These are phyloP conservation scores for Pyrenochaeta sp. DNA, from an alignment of 2,329 filamentous ascomycete genomes.

Conservation along the genomic window DNA sequence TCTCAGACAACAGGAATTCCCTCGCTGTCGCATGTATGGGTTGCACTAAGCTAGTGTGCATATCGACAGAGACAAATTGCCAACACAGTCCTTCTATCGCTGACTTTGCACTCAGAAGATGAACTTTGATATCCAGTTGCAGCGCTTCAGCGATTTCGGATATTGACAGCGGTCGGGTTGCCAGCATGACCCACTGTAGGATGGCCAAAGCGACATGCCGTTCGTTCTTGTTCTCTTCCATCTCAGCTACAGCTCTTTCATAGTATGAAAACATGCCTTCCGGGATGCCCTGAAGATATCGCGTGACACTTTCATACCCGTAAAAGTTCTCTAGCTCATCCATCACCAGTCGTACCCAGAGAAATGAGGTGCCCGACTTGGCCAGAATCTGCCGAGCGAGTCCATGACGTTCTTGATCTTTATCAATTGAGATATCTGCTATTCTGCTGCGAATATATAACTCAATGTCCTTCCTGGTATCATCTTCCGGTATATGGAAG, in stretches of 20 bases:
- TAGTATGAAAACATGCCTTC: slow-evolving; percentile 4
- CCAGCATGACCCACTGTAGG: slow-evolving; percentile 4
- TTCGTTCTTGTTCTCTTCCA: neutral
- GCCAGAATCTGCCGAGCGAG: neutral
- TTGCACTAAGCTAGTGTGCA: neutral
- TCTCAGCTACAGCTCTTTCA: neutral
- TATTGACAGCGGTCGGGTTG: neutral
- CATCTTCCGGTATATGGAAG: neutral
- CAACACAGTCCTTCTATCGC: slow-evolving; percentile 2
- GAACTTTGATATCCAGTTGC: slow-evolving; percentile 5
- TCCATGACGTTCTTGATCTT: slow-evolving; percentile 1
- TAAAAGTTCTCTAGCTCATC: slow-evolving; percentile 3
- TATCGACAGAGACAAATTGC: slow-evolving; percentile 2
- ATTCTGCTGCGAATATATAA: slow-evolving; percentile 1
- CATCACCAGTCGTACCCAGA: slow-evolving; percentile 4
- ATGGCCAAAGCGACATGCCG: slow-evolving; percentile 1
- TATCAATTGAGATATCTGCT: neutral
- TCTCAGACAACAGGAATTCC: slow-evolving; percentile 3
- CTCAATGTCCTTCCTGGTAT: neutral
- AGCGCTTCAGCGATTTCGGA: slow-evolving; percentile 1
- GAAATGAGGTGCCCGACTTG: slow-evolving; percentile 3
- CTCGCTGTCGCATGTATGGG: slow-evolving; percentile 5
- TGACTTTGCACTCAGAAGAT: slow-evolving; percentile 1
- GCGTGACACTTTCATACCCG: slow-evolving; percentile 2
- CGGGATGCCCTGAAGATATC: slow-evolving; percentile 1